A percentile compares a stretch with the other conserved stretches of the same genome.
These are phyloP conservation scores for Cronartium ribicola DNA, from an alignment of 1,284 basidiomycete genomes.

Conservation along the genomic window DNA sequence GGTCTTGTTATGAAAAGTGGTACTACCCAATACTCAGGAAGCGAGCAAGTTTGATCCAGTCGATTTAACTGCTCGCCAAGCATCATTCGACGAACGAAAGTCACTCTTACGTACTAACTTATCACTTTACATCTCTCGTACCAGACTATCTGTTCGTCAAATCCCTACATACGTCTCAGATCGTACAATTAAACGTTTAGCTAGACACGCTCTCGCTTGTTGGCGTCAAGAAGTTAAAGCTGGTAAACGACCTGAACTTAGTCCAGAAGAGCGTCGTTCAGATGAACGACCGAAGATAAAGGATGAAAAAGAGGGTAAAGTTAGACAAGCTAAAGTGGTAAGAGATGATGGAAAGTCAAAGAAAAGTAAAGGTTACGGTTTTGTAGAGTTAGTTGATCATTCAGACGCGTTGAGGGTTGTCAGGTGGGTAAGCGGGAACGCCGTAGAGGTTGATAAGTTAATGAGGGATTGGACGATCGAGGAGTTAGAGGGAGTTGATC, in stretches of 20 bases:
- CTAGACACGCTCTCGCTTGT: slow-evolving; percentile 69
- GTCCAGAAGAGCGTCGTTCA: slow-evolving; percentile 66
- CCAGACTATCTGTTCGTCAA: slow-evolving; percentile 86
- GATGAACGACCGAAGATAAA: slow-evolving; percentile 48
- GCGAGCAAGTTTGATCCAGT: slow-evolving; percentile 64
- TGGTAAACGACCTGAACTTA: slow-evolving; percentile 63
- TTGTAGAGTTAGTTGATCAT: slow-evolving; percentile 83
- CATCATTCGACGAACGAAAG: slow-evolving; percentile 75
- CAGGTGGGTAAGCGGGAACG: slow-evolving; percentile 89
- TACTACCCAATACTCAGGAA: slow-evolving; percentile 76
- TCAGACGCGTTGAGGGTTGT: slow-evolving; percentile 84
- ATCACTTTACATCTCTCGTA: slow-evolving; percentile 86
- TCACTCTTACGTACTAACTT: slow-evolving; percentile 81
- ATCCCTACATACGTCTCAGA: slow-evolving; percentile 86
- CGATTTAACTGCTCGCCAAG: slow-evolving; percentile 76
- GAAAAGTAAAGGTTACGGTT: slow-evolving; percentile 87
- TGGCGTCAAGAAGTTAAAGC: slow-evolving; percentile 76
- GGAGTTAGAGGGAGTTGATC: slow-evolving; percentile 64
- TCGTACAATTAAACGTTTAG: slow-evolving; percentile 79
- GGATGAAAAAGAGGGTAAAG: slow-evolving; percentile 47
- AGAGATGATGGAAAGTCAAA: slow-evolving; percentile 79
- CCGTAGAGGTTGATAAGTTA: slow-evolving; percentile 59
- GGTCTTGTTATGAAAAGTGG: slow-evolving; percentile 58
- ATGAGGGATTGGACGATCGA: slow-evolving; percentile 77
- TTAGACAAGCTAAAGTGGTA: slow-evolving; percentile 78